Base-by-base conservation (phyloP, 2,329 filamentous ascomycete species). In the Sclerotinia borealis region DNA sequence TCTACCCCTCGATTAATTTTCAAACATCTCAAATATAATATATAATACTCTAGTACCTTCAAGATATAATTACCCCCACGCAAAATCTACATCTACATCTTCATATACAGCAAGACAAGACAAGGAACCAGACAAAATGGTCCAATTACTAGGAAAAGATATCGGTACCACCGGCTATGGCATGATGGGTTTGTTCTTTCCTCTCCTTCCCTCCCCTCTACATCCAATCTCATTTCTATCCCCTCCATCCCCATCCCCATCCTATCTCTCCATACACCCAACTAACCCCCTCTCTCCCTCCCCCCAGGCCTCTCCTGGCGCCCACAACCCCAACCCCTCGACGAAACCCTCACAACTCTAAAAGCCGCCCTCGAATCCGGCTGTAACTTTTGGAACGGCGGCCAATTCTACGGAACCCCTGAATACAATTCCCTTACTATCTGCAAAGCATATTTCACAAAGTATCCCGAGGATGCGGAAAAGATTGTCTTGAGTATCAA, bases 401-500 rank as follows among this genome's bases (percentile, higher is more conserved):
- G 80, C 66, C 85, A 88, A 71, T 82, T 89, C 71, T 90, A 90
- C 75, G 87, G 87, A 45, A 76, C 78, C 0, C 80, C 81, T 1
- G 77, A 83, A 25, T 79, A 79, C 70, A 87, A 88, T 76, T 84
- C 80, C 2, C 74, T 87, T 70, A 80, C 82, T 37, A 75, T 89
- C 11, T 75, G 90, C 36, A 80, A 83, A 65, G 77, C 79, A 31
- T 90, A 89, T 75, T 88, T 90, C 71, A 79, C 79, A 37, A 79
- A 81, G 65, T 83, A 89, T 71, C 86, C 87, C 1, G 83, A 86
- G 66, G 83, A 89, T 66, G 85, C 85, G 9, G 77, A 81, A 56
- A 84, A 85, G 70, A 79, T 89, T 11, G 79, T 87, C 13, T 75
- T 90, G 52, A 81, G 79, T 69, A 80, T 90, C 71, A 90, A 90